phyloP scores from a whole-genome alignment of 2,329 filamentous ascomycete genomes.

The Trichophyton simii region DNA sequence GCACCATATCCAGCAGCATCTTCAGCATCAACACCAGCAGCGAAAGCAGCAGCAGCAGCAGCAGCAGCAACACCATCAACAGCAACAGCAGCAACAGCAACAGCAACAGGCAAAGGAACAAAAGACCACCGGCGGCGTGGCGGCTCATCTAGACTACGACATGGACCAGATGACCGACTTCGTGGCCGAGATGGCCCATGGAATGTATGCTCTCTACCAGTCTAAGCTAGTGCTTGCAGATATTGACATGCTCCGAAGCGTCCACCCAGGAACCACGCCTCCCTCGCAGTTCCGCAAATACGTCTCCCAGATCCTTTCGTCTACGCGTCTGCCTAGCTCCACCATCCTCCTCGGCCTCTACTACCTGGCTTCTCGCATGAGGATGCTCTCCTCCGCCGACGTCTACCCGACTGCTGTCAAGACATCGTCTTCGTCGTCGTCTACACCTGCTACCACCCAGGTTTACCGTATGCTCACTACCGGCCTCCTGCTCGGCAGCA shows the following conservation, averaged over 20 bases:
- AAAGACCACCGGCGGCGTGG: conserved; percentile 69
- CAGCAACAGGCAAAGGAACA: conserved; percentile 42
- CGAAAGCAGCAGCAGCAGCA: conserved; percentile 15
- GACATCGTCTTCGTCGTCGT: not conserved
- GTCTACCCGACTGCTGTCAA: conserved; percentile 37
- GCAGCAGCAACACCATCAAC: conserved; percentile 2
- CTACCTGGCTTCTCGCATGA: conserved; percentile 74
- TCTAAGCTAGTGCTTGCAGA: conserved; percentile 46
- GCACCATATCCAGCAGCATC: not conserved
- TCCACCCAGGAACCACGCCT: conserved; percentile 49
- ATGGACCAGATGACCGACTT: conserved; percentile 95
- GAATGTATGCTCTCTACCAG: conserved; percentile 51
- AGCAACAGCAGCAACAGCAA: conserved; percentile 16
- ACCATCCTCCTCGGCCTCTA: conserved; percentile 85
- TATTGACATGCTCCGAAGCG: conserved; percentile 52
- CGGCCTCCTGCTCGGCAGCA: conserved; percentile 75
- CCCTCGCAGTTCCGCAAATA: conserved; percentile 77
- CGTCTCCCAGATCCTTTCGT: conserved; percentile 78
- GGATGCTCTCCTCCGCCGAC: conserved; percentile 49
- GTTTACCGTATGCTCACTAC: conserved; percentile 82
- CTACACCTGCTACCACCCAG: conserved; percentile 44
- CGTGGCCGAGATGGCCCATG: conserved; percentile 75
- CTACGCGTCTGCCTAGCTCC: conserved; percentile 77
- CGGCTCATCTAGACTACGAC: conserved; percentile 89
- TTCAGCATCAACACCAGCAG: conserved; percentile 8